These are phyloP conservation scores for Alternaria triticina DNA, from an alignment of 2,329 filamentous ascomycete genomes.

Conservation along the genomic window DNA sequence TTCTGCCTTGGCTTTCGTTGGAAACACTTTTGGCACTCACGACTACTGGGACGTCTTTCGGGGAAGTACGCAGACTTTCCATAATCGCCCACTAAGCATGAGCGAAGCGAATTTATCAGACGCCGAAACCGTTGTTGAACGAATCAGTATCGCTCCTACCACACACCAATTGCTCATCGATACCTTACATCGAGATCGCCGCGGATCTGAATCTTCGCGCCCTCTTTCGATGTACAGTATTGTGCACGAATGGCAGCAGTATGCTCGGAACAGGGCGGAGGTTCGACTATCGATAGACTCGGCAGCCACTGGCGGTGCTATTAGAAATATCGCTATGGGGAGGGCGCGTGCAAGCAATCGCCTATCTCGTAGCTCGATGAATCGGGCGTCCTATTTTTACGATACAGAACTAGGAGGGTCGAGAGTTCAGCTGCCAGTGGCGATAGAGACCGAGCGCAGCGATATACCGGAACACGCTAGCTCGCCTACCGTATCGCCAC, in stretches of 20 bases:
- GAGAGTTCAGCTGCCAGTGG: not conserved
- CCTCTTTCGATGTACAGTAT: slow-evolving; percentile 7
- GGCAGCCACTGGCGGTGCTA: slow-evolving; percentile 1
- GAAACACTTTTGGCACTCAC: not conserved
- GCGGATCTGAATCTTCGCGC: slow-evolving; percentile 8
- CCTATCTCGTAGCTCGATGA: slow-evolving; percentile 1
- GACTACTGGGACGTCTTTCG: slow-evolving; percentile 5
- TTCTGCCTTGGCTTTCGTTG: slow-evolving; percentile 4
- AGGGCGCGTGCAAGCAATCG: slow-evolving; percentile 6
- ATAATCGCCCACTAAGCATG: slow-evolving; percentile 9
- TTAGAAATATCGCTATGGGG: slow-evolving; percentile 1
- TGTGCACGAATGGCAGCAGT: slow-evolving; percentile 11
- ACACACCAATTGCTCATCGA: not conserved
- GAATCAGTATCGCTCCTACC: not conserved
- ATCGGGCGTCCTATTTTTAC: slow-evolving; percentile 1
- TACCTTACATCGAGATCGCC: slow-evolving; percentile 6
- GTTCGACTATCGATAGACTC: slow-evolving; percentile 15
- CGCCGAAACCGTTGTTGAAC: slow-evolving; percentile 13
- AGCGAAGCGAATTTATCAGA: slow-evolving; percentile 16
- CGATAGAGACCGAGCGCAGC: not conserved
- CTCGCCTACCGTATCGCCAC: not conserved
- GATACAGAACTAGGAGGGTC: not conserved
- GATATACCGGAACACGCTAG: not conserved
- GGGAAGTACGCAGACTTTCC: slow-evolving; percentile 1
- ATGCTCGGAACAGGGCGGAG: slow-evolving; percentile 4